Conservation (phyloP, 305 asterid genomes). For the Rubia peregrina region DNA sequence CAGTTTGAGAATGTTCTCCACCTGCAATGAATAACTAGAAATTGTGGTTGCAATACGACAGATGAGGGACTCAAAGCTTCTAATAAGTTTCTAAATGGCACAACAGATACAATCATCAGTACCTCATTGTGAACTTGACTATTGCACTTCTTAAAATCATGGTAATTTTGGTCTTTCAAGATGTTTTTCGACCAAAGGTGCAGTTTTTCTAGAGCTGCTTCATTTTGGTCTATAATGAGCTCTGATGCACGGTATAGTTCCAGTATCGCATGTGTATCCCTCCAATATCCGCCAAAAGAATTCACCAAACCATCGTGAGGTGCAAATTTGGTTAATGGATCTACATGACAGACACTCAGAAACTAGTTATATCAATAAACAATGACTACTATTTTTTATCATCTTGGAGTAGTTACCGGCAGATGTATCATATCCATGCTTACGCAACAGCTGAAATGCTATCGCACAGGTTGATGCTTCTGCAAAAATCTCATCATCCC, state of each 20-base stretch:
- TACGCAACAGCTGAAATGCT: constrained; percentile 64
- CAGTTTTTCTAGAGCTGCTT: constrained; percentile 40
- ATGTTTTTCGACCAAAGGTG: constrained; percentile 36
- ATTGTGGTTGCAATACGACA: background rate
- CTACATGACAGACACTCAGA: constrained; percentile 29
- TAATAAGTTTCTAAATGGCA: constrained; percentile 9
- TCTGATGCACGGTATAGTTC: constrained; percentile 68
- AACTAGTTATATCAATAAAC: background rate
- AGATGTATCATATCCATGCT: constrained; percentile 58
- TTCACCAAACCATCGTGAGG: constrained; percentile 30
- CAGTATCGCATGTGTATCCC: constrained; percentile 40
- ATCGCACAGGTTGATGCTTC: constrained; percentile 69
- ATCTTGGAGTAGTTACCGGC: constrained; percentile 44
- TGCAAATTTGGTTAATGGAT: constrained; percentile 36
- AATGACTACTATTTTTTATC: background rate
- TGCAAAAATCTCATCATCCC: constrained; percentile 70
- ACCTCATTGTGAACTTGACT: constrained; percentile 56
- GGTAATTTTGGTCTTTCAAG: constrained; percentile 39
- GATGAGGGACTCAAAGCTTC: background rate
- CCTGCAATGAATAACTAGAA: constrained; percentile 40
- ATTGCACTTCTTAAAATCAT: constrained; percentile 29
- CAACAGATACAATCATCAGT: constrained; percentile 3
- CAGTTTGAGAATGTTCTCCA: constrained; percentile 45
- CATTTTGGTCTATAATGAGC: constrained; percentile 40
- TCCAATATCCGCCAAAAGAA: constrained; percentile 35